Evolutionary conservation across 2,329 filamentous ascomycete species (phyloP), one percentile per base, ranked within the genome.

Genomic region (Neurospora sp.): DNA sequence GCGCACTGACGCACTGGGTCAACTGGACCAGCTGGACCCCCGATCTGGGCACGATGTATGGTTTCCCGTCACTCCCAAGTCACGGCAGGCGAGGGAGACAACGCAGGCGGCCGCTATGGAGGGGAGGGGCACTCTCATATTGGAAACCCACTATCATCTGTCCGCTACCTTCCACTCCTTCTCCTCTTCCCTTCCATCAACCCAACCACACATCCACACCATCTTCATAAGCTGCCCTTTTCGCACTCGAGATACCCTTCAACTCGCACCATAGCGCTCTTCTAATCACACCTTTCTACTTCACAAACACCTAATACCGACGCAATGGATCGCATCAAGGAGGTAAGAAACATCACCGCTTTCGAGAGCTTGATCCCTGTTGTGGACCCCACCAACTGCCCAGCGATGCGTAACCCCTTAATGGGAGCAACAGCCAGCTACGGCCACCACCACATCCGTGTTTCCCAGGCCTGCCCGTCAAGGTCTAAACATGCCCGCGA

Each of bases 251-350:
- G 52, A 62, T 62, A 62, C 52, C 28, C 15, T 36, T 62, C 52
- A 62, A 28, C 52, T 17, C 28, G 15, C 52, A 62, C 28, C 46
- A 62, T 58, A 43, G 42, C 67, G 36, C 52, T 68, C 67, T 33
- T 38, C 33, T 36, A 38, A 43, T 36, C 23, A 4, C 67, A 62
- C 28, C 43, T 43, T 38, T 39, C 33, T 11, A 52, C 67, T 10
- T 13, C 42, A 39, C 67, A 36, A 43, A 68, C 17, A 58, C 67
- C 23, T 68, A 42, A 43, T 38, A 69, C 73, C 74, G 72, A 76
- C 80, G 86, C 79, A 79, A 95, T 95, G 92, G 92, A 96, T 83
- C 91, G 91, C 83, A 94, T 96, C 82, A 94, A 93, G 90, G 90
- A 93, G 87, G 92, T 94, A 82, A 86, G 90, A 86, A 52, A 67